phyloP scores from a whole-genome alignment of 2,329 filamentous ascomycete genomes.

The Clarireedia monteithiana region DNA sequence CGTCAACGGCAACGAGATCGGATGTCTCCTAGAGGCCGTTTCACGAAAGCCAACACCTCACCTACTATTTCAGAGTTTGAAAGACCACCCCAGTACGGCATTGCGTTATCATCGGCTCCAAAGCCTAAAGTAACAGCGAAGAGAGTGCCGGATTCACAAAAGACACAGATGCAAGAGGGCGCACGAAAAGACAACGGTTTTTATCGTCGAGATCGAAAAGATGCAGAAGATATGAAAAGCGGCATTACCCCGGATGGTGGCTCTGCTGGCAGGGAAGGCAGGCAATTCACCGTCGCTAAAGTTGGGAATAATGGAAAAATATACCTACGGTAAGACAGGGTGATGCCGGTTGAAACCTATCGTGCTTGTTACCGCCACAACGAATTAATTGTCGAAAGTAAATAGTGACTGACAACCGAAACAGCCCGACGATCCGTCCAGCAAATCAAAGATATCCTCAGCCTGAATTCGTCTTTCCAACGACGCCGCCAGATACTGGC shows the following conservation, averaged over 20 bases:
- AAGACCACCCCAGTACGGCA: conserved; percentile 10
- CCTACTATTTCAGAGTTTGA: conserved; percentile 20
- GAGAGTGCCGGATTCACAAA: conserved; percentile 17
- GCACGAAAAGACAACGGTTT: conserved; percentile 24
- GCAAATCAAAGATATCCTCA: conserved; percentile 54
- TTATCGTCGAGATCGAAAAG: conserved; percentile 20
- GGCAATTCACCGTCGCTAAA: conserved; percentile 65
- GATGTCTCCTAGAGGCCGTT: conserved; percentile 26
- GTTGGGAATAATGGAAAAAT: conserved; percentile 78
- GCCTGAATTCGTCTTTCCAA: conserved; percentile 51
- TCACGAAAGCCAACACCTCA: conserved; percentile 18
- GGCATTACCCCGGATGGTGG: conserved; percentile 53
- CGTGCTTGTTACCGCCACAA: conserved; percentile 5
- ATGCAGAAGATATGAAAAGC: conserved; percentile 43
- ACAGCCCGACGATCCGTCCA: conserved; percentile 53
- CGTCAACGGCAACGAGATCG: conserved; percentile 30
- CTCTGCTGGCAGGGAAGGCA: conserved; percentile 40
- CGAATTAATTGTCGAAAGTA: conserved; percentile 6
- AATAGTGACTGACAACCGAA: conserved; percentile 17
- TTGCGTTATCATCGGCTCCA: conserved; percentile 22
- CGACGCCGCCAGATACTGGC: conserved; percentile 52
- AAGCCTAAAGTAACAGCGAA: conserved; percentile 16
- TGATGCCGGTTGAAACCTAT: conserved; percentile 13
- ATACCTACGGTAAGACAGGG: conserved; percentile 61
- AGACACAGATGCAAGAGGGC: conserved; percentile 24